Evolutionary conservation across 2,329 filamentous ascomycete species (phyloP), one percentile per base, ranked within the genome.

Genomic region (Microsporum canis): DNA sequence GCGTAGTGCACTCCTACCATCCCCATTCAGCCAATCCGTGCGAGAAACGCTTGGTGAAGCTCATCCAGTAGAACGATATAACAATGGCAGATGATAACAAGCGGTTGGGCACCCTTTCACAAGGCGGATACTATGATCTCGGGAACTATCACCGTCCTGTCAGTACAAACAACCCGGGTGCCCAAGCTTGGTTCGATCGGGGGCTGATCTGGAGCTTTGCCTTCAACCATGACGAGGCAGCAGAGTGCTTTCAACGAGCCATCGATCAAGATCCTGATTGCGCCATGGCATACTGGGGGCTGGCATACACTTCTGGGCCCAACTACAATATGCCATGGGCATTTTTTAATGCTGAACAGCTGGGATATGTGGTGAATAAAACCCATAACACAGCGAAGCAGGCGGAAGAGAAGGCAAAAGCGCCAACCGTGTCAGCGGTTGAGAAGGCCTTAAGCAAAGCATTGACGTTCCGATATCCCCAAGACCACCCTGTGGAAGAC

Each of bases 241-340:
- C 79, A 3, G 74, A 73, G 45, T 79, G 77, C 63, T 79, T 79
- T 58, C 68, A 74, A 51, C 66, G 68, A 36, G 76, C 75, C 2
- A 72, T 75, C 14, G 62, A 64, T 3, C 65, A 71, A 29, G 77
- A 79, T 61, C 64, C 70, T 0, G 59, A 68, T 3, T 78, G 74
- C 62, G 71, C 71, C n/a, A 75, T 79, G 71, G 75, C 73, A 10
- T 72, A 76, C 63, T 79, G 77, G 76, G 77, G 77, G 1, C 66
- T 77, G 12, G 76, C 87, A 0, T 89, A 87, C 68, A 77, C 84
- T 1, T 73, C 87, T 0, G 87, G 87, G 0, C 87, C 87, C 5
- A 89, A 91, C 67, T 85, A 87, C 71, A 88, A 90, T 75, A 88
- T 89, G 68, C 84, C 86, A 0, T 89, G 87, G 87, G 80, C 82